A percentile compares a stretch with the other conserved stretches of the same genome.
Evolutionary conservation across 495 filamentous ascomycete species (phyloP).

Genomic region (Symbiotaphrina buchneri): DNA sequence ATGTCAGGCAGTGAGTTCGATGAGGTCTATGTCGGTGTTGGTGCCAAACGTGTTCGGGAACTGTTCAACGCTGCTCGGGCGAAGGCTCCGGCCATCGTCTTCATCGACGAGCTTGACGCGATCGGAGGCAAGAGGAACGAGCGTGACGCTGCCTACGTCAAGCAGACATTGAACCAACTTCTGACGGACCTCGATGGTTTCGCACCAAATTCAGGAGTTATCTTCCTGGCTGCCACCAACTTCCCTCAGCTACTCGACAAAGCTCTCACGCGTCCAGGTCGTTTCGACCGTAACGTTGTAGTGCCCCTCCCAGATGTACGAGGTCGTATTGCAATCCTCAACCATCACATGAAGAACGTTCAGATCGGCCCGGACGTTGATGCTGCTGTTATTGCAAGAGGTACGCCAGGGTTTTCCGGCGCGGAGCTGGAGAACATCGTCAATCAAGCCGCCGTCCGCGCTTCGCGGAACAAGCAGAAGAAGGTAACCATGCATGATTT

Average conservation of each 20-base stretch:
- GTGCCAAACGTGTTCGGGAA: conserved; percentile 91
- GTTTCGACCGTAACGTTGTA: conserved; percentile 78
- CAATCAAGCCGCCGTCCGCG: conserved; percentile 86
- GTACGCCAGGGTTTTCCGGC: conserved; percentile 80
- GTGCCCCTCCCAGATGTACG: conserved; percentile 91
- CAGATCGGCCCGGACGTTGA: conserved; percentile 60
- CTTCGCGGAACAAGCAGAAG: conserved; percentile 52
- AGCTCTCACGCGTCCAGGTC: conserved; percentile 78
- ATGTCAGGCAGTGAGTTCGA: conserved; percentile 99
- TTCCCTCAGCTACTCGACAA: conserved; percentile 89
- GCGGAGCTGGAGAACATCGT: conserved; percentile 91
- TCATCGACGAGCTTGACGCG: conserved; percentile 94
- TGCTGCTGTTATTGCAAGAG: conserved; percentile 55
- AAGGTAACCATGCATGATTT: conserved; percentile 62
- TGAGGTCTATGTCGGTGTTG: conserved; percentile 94
- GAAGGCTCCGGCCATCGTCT: conserved; percentile 89
- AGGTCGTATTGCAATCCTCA: conserved; percentile 75
- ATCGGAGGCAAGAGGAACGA: conserved; percentile 89
- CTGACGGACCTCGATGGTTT: conserved; percentile 97
- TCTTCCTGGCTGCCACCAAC: conserved; percentile 89
- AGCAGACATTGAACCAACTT: conserved; percentile 92
- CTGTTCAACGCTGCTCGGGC: conserved; percentile 72
- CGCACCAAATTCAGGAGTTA: conserved; percentile 78
- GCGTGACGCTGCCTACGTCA: conserved; percentile 84
- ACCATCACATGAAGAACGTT: conserved; percentile 78